Percentiles rank a stretch among this genome's conserved stretches.
These are phyloP conservation scores for Colletotrichum plurivorum DNA, from an alignment of 2,329 filamentous ascomycete genomes.

Conservation along the genomic window DNA sequence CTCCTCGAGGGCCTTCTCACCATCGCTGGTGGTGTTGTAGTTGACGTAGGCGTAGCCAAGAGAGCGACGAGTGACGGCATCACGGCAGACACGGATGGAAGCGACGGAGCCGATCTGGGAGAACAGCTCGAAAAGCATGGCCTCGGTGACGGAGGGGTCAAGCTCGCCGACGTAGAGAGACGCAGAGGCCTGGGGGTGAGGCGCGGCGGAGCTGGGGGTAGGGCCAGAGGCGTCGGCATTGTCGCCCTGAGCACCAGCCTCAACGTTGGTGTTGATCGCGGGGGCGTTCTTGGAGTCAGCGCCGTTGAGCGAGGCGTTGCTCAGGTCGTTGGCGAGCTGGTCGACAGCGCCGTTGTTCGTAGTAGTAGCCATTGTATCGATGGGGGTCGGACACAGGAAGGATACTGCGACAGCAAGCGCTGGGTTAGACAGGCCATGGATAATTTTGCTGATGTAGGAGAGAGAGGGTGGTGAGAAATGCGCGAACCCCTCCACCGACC, in stretches of 20 bases:
- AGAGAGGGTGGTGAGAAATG: background rate
- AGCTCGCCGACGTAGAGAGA: conserved; percentile 99
- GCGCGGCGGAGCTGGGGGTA: conserved; percentile 80
- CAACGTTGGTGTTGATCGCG: conserved; percentile 80
- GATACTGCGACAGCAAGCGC: conserved; percentile 35
- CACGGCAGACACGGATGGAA: conserved; percentile 99
- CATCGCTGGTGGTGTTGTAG: conserved; percentile 97
- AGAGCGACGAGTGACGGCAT: conserved; percentile 97
- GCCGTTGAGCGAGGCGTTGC: conserved; percentile 79
- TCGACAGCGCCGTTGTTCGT: conserved; percentile 75
- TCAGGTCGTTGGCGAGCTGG: conserved; percentile 84
- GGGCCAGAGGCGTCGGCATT: conserved; percentile 76
- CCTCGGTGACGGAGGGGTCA: conserved; percentile 97
- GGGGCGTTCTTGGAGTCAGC: conserved; percentile 76
- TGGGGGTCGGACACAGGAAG: conserved; percentile 40
- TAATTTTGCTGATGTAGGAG: background rate
- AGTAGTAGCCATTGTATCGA: conserved; percentile 72
- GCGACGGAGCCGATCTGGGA: conserved; percentile 99
- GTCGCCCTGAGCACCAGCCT: conserved; percentile 65
- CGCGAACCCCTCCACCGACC: conserved; percentile 2
- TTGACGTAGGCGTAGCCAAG: conserved; percentile 99
- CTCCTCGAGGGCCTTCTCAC: conserved; percentile 98
- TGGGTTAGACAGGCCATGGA: conserved; percentile 1
- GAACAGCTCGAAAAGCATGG: conserved; percentile 99
- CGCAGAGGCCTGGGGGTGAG: conserved; percentile 91